These are phyloP conservation scores for Suhomyces yuchorum DNA, from an alignment of 1,139 yeast genomes.

Conservation along the genomic window DNA sequence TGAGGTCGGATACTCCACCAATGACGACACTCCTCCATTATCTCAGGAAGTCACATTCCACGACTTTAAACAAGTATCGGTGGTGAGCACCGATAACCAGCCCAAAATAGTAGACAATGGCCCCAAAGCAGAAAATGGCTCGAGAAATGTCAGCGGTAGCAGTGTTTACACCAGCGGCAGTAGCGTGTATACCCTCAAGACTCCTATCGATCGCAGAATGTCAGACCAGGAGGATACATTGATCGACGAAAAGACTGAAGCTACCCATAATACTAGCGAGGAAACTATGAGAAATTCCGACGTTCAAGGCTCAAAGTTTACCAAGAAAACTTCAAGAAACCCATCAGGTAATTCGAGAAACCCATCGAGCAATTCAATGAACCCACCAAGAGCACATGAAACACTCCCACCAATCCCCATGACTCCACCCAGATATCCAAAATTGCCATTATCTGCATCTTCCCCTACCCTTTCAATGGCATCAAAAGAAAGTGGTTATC, in stretches of 20 bases:
- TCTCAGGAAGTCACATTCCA: constrained; percentile 30
- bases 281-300: constrained; percentile 11
- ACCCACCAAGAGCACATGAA: not conserved
- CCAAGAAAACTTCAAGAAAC: not conserved
- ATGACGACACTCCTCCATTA: constrained; percentile 30
- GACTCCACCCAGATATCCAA: constrained; percentile 7
- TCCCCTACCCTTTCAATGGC: constrained; percentile 16
- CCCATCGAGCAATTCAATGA: not conserved
- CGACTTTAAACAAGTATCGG: constrained; percentile 11
- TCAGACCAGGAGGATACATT: constrained; percentile 31
- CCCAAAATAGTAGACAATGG: constrained; percentile 12
- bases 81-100: constrained; percentile 4
- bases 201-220: constrained; percentile 3
- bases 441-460: constrained; percentile 12
- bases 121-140: not conserved
- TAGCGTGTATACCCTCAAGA: constrained; percentile 4
- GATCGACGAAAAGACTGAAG: constrained; percentile 20
- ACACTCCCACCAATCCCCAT: constrained; percentile 1
- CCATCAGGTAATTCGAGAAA: not conserved
- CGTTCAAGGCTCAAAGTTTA: not conserved
- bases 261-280: constrained; percentile 6
- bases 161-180: constrained; percentile 6
- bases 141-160: constrained; percentile 14
- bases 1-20: constrained; percentile 22
- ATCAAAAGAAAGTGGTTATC: constrained; percentile 6